Conservation (phyloP, 305 asterid species). For the Fraxinus dipetala region DNA sequence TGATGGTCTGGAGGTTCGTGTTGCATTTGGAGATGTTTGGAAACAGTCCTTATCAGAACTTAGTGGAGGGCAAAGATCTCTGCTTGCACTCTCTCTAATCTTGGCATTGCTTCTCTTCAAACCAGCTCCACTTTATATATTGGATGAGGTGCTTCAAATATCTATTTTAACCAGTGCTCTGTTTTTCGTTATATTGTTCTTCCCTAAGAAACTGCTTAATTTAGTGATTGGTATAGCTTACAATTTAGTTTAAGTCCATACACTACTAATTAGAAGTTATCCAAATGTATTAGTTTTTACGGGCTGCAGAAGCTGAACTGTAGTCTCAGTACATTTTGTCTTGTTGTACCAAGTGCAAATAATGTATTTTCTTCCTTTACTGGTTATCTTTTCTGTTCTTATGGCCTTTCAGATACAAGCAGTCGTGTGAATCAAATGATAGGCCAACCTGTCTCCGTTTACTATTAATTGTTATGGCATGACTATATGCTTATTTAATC, state of each 20-base stretch:
- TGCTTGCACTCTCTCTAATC: conserved; percentile 90
- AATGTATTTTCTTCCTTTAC: neutral
- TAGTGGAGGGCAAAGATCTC: conserved; percentile 97
- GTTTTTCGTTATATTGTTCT: neutral
- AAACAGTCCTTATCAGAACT: conserved; percentile 96
- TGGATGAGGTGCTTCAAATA: conserved; percentile 75
- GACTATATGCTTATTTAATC: neutral
- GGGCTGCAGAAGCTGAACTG: neutral
- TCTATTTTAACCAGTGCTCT: neutral
- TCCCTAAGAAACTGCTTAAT: neutral
- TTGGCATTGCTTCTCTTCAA: conserved; percentile 93
- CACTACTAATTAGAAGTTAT: neutral
- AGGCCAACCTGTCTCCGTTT: neutral
- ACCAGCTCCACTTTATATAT: conserved; percentile 93
- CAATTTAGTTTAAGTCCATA: neutral
- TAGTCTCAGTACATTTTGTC: neutral
- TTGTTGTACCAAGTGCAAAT: conserved; percentile 10
- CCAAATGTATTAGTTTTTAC: neutral
- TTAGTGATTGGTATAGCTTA: neutral
- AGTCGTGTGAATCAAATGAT: neutral
- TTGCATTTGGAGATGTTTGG: conserved; percentile 98
- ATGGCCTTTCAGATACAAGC: neutral
- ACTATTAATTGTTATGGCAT: neutral
- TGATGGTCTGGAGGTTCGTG: conserved; percentile 92
- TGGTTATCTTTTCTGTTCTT: neutral